Percentiles rank a stretch among this genome's conserved stretches.
Evolutionary conservation across 305 asterid genomes (phyloP).

Genomic region (Euphrasia arctica): DNA sequence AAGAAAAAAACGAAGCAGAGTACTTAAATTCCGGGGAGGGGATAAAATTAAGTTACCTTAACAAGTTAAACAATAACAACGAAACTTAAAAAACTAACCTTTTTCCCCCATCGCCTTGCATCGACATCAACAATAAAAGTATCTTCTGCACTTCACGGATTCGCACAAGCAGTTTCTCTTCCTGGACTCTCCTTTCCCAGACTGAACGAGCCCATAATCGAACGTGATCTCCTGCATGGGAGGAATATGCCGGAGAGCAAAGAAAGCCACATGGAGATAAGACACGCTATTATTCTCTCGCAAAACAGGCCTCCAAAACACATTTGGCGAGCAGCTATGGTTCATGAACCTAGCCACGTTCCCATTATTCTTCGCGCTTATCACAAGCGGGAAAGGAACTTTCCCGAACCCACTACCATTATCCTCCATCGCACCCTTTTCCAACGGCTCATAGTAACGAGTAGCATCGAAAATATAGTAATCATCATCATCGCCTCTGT

Average conservation of each 20-base stretch:
- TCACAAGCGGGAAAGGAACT: constrained; percentile 58
- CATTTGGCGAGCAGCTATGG: constrained; percentile 85
- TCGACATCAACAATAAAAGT: constrained; percentile 46
- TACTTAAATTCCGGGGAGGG: no score
- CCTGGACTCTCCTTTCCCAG: constrained; percentile 51
- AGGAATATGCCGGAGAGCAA: constrained; percentile 81
- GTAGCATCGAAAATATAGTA: constrained; percentile 70
- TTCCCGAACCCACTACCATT: constrained; percentile 39
- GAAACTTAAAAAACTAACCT: constrained; percentile 26
- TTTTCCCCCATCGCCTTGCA: constrained; percentile 20
- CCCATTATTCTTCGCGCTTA: constrained; percentile 66
- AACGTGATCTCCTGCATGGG: constrained; percentile 90
- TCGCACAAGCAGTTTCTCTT: constrained; percentile 80
- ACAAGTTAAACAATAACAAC: neutral
- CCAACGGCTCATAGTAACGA: constrained; percentile 62
- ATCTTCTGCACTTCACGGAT: constrained; percentile 70
- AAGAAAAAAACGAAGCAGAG: neutral
- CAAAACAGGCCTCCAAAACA: constrained; percentile 74
- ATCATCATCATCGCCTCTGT: constrained; percentile 42
- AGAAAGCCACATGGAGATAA: constrained; percentile 76
- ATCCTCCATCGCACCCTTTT: constrained; percentile 36
- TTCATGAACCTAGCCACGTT: constrained; percentile 90
- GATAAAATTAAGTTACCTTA: neutral
- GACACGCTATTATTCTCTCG: constrained; percentile 59
- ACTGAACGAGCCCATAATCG: constrained; percentile 64